A percentile compares a stretch with the other conserved stretches of the same genome.
Conservation (phyloP, 2,329 filamentous ascomycete species). For the Colletotrichum shisoi region DNA sequence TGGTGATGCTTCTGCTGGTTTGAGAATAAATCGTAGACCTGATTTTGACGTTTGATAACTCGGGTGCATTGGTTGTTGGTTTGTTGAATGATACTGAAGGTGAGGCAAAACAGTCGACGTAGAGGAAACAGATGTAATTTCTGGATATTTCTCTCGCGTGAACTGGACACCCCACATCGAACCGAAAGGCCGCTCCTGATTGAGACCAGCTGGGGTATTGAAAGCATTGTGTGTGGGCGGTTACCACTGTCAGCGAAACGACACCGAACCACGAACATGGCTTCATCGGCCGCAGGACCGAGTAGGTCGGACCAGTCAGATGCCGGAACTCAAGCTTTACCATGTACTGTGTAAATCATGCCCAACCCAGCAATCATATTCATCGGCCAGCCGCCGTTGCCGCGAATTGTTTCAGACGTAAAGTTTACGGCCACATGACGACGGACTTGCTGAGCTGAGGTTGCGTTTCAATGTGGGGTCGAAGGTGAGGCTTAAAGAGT, state of each 20-base stretch:
- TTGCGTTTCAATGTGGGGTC: slow-evolving; percentile 28
- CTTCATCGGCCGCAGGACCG: not conserved
- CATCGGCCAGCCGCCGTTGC: not conserved
- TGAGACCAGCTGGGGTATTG: too few relatives aligned
- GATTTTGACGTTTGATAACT: too few relatives aligned
- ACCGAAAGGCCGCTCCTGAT: too few relatives aligned
- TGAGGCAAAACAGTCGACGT: too few relatives aligned
- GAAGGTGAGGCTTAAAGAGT: slow-evolving; percentile 29
- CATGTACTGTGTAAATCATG: not conserved
- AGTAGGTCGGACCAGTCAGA: not conserved
- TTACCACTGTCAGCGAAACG: not conserved
- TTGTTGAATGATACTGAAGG: too few relatives aligned
- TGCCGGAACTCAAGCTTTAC: not conserved
- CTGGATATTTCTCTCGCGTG: too few relatives aligned
- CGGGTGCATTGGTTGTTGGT: too few relatives aligned
- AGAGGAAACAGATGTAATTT: too few relatives aligned
- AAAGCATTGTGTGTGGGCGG: too few relatives aligned
- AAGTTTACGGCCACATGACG: slow-evolving; percentile 13
- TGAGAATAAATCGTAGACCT: too few relatives aligned
- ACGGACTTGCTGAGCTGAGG: slow-evolving; percentile 2
- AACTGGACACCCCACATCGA: too few relatives aligned
- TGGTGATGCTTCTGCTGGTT: too few relatives aligned
- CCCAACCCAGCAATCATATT: not conserved
- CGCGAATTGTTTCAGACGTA: slow-evolving; percentile 14
- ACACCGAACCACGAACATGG: not conserved